Percentiles rank a stretch among this genome's conserved stretches.
phyloP scores from a whole-genome alignment of 371 early-diverging fungal species.

The Mortierella sp. region DNA sequence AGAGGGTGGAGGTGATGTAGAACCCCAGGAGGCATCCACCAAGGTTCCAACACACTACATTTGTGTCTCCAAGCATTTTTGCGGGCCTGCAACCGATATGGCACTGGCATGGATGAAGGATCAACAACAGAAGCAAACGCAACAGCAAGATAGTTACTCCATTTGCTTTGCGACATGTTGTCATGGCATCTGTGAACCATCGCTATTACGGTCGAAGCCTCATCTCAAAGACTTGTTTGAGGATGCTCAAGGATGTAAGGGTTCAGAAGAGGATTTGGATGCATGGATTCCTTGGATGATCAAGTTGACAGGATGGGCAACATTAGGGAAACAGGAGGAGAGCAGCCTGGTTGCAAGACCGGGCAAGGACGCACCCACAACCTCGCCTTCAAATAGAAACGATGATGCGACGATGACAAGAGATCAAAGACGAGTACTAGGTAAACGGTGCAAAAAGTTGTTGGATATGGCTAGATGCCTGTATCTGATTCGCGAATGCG shows the following conservation, averaged over 20 bases:
- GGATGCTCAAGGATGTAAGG: neutral
- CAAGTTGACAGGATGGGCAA: slow-evolving; percentile 47
- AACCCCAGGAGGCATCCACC: slow-evolving; percentile 19
- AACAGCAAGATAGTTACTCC: slow-evolving; percentile 26
- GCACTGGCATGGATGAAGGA: slow-evolving; percentile 34
- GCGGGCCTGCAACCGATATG: slow-evolving; percentile 44
- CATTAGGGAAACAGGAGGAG: slow-evolving; percentile 43
- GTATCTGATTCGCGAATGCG: slow-evolving; percentile 43
- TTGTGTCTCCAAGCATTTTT: slow-evolving; percentile 49
- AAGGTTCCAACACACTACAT: slow-evolving; percentile 31
- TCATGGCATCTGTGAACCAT: slow-evolving; percentile 48
- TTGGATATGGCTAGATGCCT: slow-evolving; percentile 44
- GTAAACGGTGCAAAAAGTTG: slow-evolving; percentile 47
- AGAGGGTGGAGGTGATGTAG: slow-evolving; percentile 26
- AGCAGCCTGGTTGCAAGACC: slow-evolving; percentile 39
- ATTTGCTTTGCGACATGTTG: slow-evolving; percentile 51
- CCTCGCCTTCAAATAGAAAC: neutral
- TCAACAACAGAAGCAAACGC: slow-evolving; percentile 5
- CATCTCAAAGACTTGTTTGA: slow-evolving; percentile 28
- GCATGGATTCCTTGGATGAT: slow-evolving; percentile 51
- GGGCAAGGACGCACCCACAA: slow-evolving; percentile 31
- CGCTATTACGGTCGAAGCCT: slow-evolving; percentile 20
- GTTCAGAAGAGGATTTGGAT: slow-evolving; percentile 22
- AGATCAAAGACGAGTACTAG: slow-evolving; percentile 36
- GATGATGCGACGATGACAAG: slow-evolving; percentile 24